Percentiles rank a stretch among this genome's conserved stretches.
Evolutionary conservation across 805 yeast species (phyloP).

Genomic region (Starmerella scarabaei): DNA sequence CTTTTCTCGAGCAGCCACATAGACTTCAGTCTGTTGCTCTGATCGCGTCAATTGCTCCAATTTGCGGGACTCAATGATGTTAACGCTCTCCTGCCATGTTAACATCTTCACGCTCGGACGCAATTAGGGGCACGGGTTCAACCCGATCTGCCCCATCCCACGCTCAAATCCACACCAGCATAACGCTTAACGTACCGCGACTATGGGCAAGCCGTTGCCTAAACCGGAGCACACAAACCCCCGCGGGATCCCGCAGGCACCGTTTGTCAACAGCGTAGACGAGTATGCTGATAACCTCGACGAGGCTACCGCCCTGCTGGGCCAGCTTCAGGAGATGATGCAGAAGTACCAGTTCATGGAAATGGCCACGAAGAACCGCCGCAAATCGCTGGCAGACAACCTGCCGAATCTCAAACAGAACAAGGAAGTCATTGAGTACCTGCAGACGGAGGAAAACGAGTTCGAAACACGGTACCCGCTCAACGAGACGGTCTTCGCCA

Average conservation of each 20-base stretch:
- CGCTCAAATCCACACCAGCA: neutral
- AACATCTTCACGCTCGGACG: conserved; percentile 4
- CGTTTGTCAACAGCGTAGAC: conserved; percentile 75
- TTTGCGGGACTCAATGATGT: conserved; percentile 14
- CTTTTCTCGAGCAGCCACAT: conserved; percentile 21
- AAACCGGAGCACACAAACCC: conserved; percentile 43
- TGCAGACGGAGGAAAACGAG: conserved; percentile 38
- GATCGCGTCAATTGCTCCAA: conserved; percentile 22
- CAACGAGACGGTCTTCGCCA: conserved; percentile 82
- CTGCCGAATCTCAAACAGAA: conserved; percentile 89
- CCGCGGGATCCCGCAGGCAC: conserved; percentile 94
- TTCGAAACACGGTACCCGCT: conserved; percentile 74
- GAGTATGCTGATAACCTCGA: conserved; percentile 53
- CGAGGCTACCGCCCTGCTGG: conserved; percentile 58
- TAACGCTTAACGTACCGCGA: neutral
- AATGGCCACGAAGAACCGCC: conserved; percentile 31
- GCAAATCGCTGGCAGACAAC: conserved; percentile 42
- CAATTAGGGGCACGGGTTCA: neutral
- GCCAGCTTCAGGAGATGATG: conserved; percentile 69
- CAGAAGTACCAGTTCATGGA: conserved; percentile 35
- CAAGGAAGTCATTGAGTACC: conserved; percentile 53
- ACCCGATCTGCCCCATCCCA: neutral
- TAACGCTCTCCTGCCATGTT: conserved; percentile 13
- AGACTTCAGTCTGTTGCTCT: conserved; percentile 21
- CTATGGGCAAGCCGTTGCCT: conserved; percentile 19